Evolutionary conservation across 2,329 filamentous ascomycete species (phyloP).

Genomic region (Trichoderma pleuroti): DNA sequence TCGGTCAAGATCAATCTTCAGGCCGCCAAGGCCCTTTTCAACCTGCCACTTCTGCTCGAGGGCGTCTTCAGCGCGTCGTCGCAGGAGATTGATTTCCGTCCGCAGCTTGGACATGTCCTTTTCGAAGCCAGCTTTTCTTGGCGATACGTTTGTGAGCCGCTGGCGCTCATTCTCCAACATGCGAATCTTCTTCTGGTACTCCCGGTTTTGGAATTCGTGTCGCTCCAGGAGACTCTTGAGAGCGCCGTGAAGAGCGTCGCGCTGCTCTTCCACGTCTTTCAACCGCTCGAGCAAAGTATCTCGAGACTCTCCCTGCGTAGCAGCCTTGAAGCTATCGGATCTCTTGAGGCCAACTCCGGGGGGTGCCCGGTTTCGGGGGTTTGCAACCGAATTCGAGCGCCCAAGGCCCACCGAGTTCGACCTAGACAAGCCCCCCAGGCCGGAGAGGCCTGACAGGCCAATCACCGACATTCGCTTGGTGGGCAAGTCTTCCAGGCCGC

Average conservation of each 20-base stretch:
- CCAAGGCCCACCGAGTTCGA: slow-evolving; percentile 66
- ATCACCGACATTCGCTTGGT: slow-evolving; percentile 33
- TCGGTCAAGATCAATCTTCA: slow-evolving; percentile 96
- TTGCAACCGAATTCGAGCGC: slow-evolving; percentile 65
- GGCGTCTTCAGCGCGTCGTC: slow-evolving; percentile 86
- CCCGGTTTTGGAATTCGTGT: slow-evolving; percentile 78
- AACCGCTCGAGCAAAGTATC: slow-evolving; percentile 73
- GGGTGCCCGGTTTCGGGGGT: slow-evolving; percentile 42
- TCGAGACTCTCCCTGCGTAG: slow-evolving; percentile 50
- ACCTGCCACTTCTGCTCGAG: slow-evolving; percentile 95
- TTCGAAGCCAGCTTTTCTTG: slow-evolving; percentile 75
- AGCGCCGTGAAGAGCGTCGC: slow-evolving; percentile 85
- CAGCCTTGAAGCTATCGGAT: slow-evolving; percentile 55
- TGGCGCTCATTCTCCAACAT: slow-evolving; percentile 76
- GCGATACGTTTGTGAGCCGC: slow-evolving; percentile 63
- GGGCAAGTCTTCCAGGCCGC: slow-evolving; percentile 21
- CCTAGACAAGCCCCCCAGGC: slow-evolving; percentile 47
- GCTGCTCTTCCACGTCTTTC: slow-evolving; percentile 90
- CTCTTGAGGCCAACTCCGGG: slow-evolving; percentile 48
- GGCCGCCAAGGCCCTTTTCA: slow-evolving; percentile 79
- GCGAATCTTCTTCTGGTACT: slow-evolving; percentile 77
- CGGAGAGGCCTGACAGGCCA: not conserved
- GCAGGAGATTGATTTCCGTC: slow-evolving; percentile 78
- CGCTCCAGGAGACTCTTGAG: slow-evolving; percentile 81
- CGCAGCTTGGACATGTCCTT: slow-evolving; percentile 76